Base-by-base conservation (phyloP, 495 filamentous ascomycete species). In the Haplographium delicatum region DNA sequence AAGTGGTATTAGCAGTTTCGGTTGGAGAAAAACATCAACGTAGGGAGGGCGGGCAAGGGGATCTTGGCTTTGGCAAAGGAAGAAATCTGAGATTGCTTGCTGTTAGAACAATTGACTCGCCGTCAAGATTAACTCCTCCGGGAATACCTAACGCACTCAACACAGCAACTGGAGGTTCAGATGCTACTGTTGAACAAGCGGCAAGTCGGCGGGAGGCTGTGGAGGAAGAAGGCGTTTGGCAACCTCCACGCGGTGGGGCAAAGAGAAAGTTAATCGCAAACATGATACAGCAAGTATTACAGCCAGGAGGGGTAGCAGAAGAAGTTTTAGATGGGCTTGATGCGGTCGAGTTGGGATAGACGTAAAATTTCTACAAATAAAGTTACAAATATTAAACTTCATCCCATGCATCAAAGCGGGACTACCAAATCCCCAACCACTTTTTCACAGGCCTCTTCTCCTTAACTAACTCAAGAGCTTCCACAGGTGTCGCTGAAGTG, bases 311-410 rank as follows among this genome's bases (percentile, higher is more conserved):
- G 20, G 83, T 94, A 23, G 88, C 83, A 11, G 85, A 88, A 53
- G 89, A 96, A 68, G 87, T 96, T 2, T 66, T 95, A 53, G 80
- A 81, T 44, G 89, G 84, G 4, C 65, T 96, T 59, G 84, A 87
- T 62, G 76, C 72, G 19, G 78, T 82, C 26, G 72, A 78, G 35
- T 44, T 76, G 63, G 71, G 56, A 24, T 65, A 54, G 49, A 47
- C 44, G 40, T 53, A 42, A 33, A 49, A 23, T 31, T 19, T 53
- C 13, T 16, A 23, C 15, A 41, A 25, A 41, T 27, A 7, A 53
- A 46, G 48, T 43, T 51, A 51, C 48, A 38, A 38, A 34, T 20
- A 3, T 35, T 20, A 35, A n/a, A 13, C 33, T 35, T 28, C 2
- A n/a, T 13, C 24, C 20, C 7, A 37, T 45, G 6, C 4, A 31